Evolutionary conservation across 345 rosid species (phyloP).

Genomic region (Salix exigua): DNA sequence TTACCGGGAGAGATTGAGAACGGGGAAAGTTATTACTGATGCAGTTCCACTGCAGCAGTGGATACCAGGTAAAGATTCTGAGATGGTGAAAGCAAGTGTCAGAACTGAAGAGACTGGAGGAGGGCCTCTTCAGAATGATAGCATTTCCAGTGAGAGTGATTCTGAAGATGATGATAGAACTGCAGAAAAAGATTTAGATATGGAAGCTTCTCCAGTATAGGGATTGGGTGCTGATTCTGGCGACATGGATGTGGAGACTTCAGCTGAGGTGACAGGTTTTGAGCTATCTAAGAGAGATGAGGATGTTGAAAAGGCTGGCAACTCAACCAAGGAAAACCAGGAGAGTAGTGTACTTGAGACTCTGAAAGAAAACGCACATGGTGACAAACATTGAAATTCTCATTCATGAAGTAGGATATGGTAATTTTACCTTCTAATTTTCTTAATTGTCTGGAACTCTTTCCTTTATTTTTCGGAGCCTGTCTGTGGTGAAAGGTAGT

Average conservation of each 20-base stretch:
- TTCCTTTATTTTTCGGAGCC: not conserved
- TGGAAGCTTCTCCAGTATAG: slow-evolving; percentile 27
- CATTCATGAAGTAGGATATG: not conserved
- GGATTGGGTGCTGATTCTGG: slow-evolving; percentile 20
- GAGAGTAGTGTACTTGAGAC: slow-evolving; percentile 6
- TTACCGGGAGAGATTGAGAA: slow-evolving; percentile 64
- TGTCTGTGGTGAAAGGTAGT: not conserved
- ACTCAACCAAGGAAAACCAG: slow-evolving; percentile 8
- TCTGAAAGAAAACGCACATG: slow-evolving; percentile 9
- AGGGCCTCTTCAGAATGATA: slow-evolving; percentile 39
- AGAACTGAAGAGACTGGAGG: slow-evolving; percentile 53
- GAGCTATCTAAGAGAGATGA: not conserved
- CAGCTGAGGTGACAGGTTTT: not conserved
- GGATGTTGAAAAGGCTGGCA: not conserved
- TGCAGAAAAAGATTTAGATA: slow-evolving; percentile 29
- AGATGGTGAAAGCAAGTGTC: slow-evolving; percentile 43
- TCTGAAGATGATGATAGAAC: slow-evolving; percentile 41
- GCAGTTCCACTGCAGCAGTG: slow-evolving; percentile 75
- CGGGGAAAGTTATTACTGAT: slow-evolving; percentile 51
- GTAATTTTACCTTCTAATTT: not conserved
- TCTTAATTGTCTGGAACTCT: not conserved
- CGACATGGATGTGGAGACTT: slow-evolving; percentile 11
- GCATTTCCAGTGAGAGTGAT: slow-evolving; percentile 49
- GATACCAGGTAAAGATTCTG: slow-evolving; percentile 46
- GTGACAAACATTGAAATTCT: slow-evolving; percentile 12